Evolutionary conservation across 1,284 basidiomycete genomes (phyloP).

Genomic region (Crucibulum cyathiforme): DNA sequence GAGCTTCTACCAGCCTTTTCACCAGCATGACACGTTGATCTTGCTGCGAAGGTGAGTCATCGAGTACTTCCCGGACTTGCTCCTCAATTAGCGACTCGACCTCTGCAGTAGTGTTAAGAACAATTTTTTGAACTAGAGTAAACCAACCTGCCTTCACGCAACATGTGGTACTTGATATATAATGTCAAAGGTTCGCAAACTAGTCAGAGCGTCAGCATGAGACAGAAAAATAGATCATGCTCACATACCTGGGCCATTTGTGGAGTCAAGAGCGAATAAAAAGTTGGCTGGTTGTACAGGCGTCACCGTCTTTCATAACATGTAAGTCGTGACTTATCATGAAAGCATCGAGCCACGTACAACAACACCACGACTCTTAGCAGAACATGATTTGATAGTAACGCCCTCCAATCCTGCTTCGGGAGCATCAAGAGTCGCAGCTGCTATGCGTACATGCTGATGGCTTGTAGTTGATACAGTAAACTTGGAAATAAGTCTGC

Average conservation of each 20-base stretch:
- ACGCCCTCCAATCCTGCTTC: constrained; percentile 51
- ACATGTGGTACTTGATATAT: constrained; percentile 70
- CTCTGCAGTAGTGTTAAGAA: constrained; percentile 47
- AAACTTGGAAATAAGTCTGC: constrained; percentile 80
- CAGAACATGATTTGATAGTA: constrained; percentile 53
- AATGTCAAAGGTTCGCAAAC: constrained; percentile 70
- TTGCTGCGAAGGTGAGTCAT: constrained; percentile 34
- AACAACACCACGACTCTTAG: constrained; percentile 47
- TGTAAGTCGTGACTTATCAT: background rate
- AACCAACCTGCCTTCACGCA: constrained; percentile 68
- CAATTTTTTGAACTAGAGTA: background rate
- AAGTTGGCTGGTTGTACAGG: constrained; percentile 74
- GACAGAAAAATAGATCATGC: constrained; percentile 4
- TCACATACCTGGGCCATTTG: constrained; percentile 60
- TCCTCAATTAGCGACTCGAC: constrained; percentile 63
- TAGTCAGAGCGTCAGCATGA: constrained; percentile 25
- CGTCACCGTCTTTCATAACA: constrained; percentile 62
- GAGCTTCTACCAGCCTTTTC: constrained; percentile 57
- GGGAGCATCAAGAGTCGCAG: constrained; percentile 57
- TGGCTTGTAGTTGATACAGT: constrained; percentile 76
- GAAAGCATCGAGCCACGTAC: constrained; percentile 32
- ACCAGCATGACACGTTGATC: constrained; percentile 49
- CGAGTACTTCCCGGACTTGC: constrained; percentile 50
- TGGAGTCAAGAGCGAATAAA: constrained; percentile 72
- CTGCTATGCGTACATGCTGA: constrained; percentile 73